Conservation (phyloP, 2,329 filamentous ascomycete species). For the Didymella sp. region DNA sequence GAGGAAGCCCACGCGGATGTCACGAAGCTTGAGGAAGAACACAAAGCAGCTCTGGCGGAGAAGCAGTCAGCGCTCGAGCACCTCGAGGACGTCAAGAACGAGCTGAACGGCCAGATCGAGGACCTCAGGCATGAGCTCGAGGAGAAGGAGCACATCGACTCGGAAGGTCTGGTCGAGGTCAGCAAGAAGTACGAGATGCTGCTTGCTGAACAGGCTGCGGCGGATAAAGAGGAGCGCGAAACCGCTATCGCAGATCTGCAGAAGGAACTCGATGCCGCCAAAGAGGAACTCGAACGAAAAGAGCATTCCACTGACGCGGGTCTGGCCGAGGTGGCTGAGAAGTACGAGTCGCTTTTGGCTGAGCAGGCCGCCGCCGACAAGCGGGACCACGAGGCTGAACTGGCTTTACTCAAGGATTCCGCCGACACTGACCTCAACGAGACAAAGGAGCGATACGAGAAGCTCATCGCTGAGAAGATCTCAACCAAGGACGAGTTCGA, state of each 20-base stretch:
- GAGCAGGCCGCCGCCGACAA: conserved; percentile 34
- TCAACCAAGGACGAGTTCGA: conserved; percentile 31
- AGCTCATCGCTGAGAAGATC: conserved; percentile 36
- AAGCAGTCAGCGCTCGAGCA: conserved; percentile 39
- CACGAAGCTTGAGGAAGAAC: conserved; percentile 39
- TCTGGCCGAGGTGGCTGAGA: conserved; percentile 31
- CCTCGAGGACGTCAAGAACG: conserved; percentile 31
- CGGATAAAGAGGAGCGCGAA: conserved; percentile 31
- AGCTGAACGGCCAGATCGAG: conserved; percentile 31
- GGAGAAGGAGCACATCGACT: conserved; percentile 25
- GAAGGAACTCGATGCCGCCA: conserved; percentile 22
- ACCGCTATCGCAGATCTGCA: conserved; percentile 28
- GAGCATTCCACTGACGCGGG: conserved; percentile 27
- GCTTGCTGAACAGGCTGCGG: conserved; percentile 30
- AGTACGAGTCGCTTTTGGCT: conserved; percentile 38
- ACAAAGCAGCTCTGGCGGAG: conserved; percentile 29
- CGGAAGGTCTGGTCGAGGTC: conserved; percentile 30
- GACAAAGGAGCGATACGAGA: conserved; percentile 24
- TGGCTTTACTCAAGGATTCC: conserved; percentile 28
- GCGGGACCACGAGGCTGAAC: conserved; percentile 30
- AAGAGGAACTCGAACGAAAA: conserved; percentile 30
- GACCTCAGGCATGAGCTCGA: conserved; percentile 30
- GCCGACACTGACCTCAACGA: conserved; percentile 21
- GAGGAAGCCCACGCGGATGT: conserved; percentile 39
- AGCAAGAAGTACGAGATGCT: conserved; percentile 38